Conservation (phyloP, 495 filamentous ascomycete species). For the Neurospora sp. region DNA sequence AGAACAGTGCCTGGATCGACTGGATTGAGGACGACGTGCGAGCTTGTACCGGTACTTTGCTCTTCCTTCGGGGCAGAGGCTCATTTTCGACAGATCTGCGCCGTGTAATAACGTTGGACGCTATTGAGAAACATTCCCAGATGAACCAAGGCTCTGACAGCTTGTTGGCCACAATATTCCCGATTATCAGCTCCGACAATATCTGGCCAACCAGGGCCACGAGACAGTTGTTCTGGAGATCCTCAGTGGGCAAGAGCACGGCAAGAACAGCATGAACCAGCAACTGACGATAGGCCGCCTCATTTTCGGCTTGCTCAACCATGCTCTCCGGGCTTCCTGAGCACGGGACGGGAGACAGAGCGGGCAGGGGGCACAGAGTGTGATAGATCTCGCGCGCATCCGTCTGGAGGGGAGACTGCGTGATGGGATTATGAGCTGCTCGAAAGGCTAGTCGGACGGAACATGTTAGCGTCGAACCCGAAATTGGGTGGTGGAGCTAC, state of each 20-base stretch:
- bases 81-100: conserved; percentile 6
- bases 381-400: conserved; percentile 68
- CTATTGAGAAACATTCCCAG: conserved; percentile 65
- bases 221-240: conserved; percentile 78
- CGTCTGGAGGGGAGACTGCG: conserved; percentile 46
- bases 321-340: conserved; percentile 37
- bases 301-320: conserved; percentile 59
- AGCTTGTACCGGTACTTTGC: conserved; percentile 3
- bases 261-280: conserved; percentile 69
- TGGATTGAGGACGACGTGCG: conserved; percentile 24
- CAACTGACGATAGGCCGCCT: conserved; percentile 70
- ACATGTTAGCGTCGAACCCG: neutral
- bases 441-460: conserved; percentile 40
- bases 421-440: conserved; percentile 37
- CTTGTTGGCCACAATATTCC: conserved; percentile 63
- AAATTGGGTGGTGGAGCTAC: neutral
- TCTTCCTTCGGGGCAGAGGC: conserved; percentile 1
- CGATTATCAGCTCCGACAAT: conserved; percentile 75
- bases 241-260: conserved; percentile 80
- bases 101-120: conserved; percentile 17
- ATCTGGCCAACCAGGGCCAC: conserved; percentile 74
- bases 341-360: conserved; percentile 65
- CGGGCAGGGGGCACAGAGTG: conserved; percentile 68
- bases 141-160: conserved; percentile 78
- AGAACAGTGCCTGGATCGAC: conserved; percentile 44